Conservation (phyloP, 352 stramenopile species). For the Phytophthora sp. region DNA sequence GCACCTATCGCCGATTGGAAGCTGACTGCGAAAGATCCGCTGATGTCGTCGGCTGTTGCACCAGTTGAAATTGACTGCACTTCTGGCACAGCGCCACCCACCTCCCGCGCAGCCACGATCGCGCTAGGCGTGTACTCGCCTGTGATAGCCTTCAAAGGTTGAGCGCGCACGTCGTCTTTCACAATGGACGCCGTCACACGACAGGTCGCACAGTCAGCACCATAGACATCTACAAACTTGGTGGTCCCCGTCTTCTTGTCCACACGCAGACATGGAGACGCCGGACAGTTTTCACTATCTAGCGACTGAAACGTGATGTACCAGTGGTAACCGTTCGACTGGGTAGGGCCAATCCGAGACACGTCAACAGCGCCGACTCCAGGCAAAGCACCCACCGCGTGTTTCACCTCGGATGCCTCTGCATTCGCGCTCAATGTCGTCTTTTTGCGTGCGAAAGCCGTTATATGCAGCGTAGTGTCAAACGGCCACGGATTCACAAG, state of each 20-base stretch:
- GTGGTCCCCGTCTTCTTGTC: conserved; percentile 53
- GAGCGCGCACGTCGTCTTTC: conserved; percentile 43
- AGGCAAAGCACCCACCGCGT: conserved; percentile 46
- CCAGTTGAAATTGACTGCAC: conserved; percentile 62
- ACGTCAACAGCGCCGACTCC: conserved; percentile 68
- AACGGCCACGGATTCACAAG: conserved; percentile 56
- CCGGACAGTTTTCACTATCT: conserved; percentile 49
- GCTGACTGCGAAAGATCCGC: conserved; percentile 67
- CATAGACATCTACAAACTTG: conserved; percentile 49
- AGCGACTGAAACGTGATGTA: conserved; percentile 76
- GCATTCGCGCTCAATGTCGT: conserved; percentile 55
- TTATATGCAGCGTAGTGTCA: conserved; percentile 50
- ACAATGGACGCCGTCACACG: conserved; percentile 40
- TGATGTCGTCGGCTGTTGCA: conserved; percentile 47
- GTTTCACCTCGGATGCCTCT: conserved; percentile 58
- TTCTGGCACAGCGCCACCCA: conserved; percentile 66
- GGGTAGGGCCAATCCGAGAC: conserved; percentile 58
- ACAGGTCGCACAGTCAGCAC: conserved; percentile 49
- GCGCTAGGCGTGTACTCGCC: conserved; percentile 50
- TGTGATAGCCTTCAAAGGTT: conserved; percentile 36
- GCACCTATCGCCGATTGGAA: conserved; percentile 62
- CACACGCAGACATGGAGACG: conserved; percentile 61
- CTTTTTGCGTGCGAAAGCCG: conserved; percentile 74
- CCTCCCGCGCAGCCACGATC: conserved; percentile 55
- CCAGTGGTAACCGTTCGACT: conserved; percentile 67